Conservation (phyloP, 257 asterid species). For the Gardenia jasminoides region DNA sequence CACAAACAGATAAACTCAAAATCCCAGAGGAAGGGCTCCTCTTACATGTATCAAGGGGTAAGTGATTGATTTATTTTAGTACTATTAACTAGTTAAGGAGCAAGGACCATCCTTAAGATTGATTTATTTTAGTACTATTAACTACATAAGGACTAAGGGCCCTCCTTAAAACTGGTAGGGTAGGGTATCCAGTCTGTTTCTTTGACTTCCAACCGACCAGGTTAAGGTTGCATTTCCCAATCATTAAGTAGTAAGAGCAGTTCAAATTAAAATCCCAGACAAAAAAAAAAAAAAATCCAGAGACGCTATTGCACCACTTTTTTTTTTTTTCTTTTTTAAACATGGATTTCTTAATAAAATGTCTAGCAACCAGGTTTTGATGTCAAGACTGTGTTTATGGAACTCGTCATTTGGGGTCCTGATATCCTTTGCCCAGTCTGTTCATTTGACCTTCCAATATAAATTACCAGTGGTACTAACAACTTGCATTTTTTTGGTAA, state of each 20-base stretch:
- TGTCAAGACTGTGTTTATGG: neutral
- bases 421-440: neutral
- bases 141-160: no score
- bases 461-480: neutral
- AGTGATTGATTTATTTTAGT: no score
- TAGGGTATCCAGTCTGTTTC: conserved; percentile 12
- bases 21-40: no score
- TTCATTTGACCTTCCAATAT: neutral
- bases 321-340: no score
- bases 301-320: no score
- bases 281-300: no score
- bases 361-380: neutral
- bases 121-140: neutral
- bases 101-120: no score
- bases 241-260: neutral
- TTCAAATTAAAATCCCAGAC: conserved; percentile 2
- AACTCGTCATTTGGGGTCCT: neutral
- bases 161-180: neutral
- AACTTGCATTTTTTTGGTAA: no score
- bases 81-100: no score
- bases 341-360: neutral
- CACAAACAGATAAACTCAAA: no score
- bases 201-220: conserved; percentile 20
- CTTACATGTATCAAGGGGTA: no score
- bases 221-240: conserved; percentile 4